Conservation (phyloP, 139 green algal species). For the Tetradesmus lagerheimii region DNA sequence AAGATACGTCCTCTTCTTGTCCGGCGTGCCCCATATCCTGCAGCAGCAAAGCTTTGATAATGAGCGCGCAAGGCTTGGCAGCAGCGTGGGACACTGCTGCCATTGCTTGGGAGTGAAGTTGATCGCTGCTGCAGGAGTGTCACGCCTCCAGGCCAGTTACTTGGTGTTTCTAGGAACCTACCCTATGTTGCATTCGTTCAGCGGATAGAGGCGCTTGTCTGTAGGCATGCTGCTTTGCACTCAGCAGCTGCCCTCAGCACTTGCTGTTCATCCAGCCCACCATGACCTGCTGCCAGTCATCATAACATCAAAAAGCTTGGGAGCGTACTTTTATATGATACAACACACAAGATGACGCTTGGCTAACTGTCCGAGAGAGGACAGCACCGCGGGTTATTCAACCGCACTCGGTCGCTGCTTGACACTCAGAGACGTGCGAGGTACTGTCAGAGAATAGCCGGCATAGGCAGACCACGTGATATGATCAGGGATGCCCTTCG, state of each 20-base stretch:
- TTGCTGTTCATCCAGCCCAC: neutral
- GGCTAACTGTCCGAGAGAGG: neutral
- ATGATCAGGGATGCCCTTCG: neutral
- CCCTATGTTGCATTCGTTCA: conserved; percentile 31
- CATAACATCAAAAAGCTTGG: neutral
- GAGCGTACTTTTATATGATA: neutral
- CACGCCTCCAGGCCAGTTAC: neutral
- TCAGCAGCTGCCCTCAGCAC: neutral
- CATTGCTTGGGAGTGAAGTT: neutral
- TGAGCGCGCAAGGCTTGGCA: neutral
- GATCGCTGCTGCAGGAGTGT: neutral
- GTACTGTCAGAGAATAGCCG: neutral
- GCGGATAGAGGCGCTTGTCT: conserved; percentile 28
- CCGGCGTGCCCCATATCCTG: conserved; percentile 22
- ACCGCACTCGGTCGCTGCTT: neutral
- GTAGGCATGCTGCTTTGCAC: conserved; percentile 9
- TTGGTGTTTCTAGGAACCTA: neutral
- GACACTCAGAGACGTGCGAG: neutral
- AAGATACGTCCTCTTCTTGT: conserved; percentile 9
- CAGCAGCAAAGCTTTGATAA: neutral
- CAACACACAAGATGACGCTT: neutral
- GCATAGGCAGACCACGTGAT: neutral
- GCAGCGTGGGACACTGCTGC: neutral
- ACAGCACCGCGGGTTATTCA: neutral
- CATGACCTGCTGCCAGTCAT: neutral